A percentile compares a stretch with the other conserved stretches of the same genome.
phyloP scores from a whole-genome alignment of 202 grass and related monocot species.

The Panicum hallii region DNA sequence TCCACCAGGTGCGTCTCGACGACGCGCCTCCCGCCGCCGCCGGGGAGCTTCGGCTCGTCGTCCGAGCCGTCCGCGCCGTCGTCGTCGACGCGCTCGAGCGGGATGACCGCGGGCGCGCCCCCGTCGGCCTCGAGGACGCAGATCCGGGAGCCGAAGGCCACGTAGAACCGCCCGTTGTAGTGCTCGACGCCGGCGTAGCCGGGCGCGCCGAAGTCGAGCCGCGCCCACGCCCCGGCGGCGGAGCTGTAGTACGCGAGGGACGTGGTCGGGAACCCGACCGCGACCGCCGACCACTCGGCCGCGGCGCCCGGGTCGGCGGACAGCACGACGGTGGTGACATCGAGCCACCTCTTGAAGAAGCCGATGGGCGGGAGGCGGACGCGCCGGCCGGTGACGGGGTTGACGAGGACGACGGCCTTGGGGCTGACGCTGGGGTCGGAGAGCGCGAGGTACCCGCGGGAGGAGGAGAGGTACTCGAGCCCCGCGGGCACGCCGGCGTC shows the following conservation, averaged over 20 bases:
- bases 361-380: conserved; percentile 49
- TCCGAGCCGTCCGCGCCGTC: conserved; percentile 2
- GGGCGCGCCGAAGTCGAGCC: conserved; percentile 19
- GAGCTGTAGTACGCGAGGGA: conserved; percentile 55
- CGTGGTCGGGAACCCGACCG: conserved; percentile 45
- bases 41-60: conserved; percentile 12
- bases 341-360: conserved; percentile 57
- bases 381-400: conserved; percentile 40
- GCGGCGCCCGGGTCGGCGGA: conserved; percentile 41
- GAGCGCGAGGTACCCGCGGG: conserved; percentile 56
- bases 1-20: conserved; percentile 54
- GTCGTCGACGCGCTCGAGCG: conserved; percentile 29
- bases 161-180: conserved; percentile 50
- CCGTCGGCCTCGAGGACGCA: conserved; percentile 10
- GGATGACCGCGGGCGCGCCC: conserved; percentile 26
- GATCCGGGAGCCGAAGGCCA: conserved; percentile 46
- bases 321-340: conserved; percentile 51
- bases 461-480: conserved; percentile 50
- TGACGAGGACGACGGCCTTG: conserved; percentile 47
- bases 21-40: neutral
- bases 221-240: conserved; percentile 41
- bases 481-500: conserved; percentile 38
- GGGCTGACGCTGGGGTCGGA: conserved; percentile 24
- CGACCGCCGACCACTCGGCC: conserved; percentile 46
- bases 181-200: conserved; percentile 57